Base-by-base conservation (phyloP, 495 filamentous ascomycete species). In the Aspergillus coremiiformis region DNA sequence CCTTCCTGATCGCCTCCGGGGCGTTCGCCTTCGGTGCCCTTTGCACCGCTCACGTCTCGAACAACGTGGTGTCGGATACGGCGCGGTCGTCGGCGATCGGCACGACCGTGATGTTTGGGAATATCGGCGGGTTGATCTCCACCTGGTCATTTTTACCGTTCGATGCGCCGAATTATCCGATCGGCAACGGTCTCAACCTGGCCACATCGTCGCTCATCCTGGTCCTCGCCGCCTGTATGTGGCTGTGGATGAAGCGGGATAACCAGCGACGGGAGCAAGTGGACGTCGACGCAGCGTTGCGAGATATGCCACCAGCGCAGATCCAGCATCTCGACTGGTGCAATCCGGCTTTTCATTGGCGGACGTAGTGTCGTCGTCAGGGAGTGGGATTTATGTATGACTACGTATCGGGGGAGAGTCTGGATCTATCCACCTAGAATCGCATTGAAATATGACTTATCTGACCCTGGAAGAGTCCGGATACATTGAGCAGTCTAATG, bases 181-280 rank as follows among this genome's bases (percentile, higher is more conserved):
- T 87, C 54, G 85, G 86, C 1, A 87, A 90, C 64, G 84, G 84
- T 0, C 62, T 90, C 30, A 88, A 89, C 59, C 64, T 88, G n/a
- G 85, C 83, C 0, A 80, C 82, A 0, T 63, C 74, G 3, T 68
- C 67, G n/a, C 65, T 67, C 19, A 78, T 74, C 8, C 59, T 87
- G 5, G 8, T 87, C 12, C 12, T 81, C 4, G 58, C 69, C 9
- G 70, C 73, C 2, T 37, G 47, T 0, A 55, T 81, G 42, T 66
- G 80, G 60, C 15, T 74, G 0, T 89, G 79, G 75, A 89, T 89
- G 79, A 64, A 62, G n/a, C 64, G 62, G 63, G 78, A 85, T 56
- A 89, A 90, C 57, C 74, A 68, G 62, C 72, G 69, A 59, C 70
- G 85, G 44, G 79, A 79, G 27, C 55, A 56, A 12, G 67, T 71